Conservation (phyloP, 1,139 yeast species). For the Kodamaea sp. region DNA sequence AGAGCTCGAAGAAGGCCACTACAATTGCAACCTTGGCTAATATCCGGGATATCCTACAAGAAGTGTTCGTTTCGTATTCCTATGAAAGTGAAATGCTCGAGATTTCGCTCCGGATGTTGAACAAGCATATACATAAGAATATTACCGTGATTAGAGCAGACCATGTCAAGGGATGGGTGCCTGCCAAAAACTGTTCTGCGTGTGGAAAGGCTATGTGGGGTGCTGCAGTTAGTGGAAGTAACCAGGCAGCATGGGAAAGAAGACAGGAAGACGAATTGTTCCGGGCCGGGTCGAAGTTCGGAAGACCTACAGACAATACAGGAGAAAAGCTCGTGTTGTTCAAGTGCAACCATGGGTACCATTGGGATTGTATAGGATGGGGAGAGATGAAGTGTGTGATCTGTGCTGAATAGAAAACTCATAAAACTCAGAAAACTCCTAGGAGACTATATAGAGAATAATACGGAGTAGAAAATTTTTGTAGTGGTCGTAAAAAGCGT, state of each 20-base stretch:
- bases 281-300: slow-evolving; percentile 5
- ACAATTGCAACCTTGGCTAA: slow-evolving; percentile 52
- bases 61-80: slow-evolving; percentile 62
- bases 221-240: slow-evolving; percentile 43
- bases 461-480: no score
- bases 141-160: slow-evolving; percentile 40
- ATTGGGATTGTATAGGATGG: slow-evolving; percentile 52
- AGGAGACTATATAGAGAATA: no score
- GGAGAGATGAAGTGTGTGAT: slow-evolving; percentile 14
- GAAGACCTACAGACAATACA: slow-evolving; percentile 8
- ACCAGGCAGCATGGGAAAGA: slow-evolving; percentile 53
- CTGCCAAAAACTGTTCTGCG: slow-evolving; percentile 59
- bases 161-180: slow-evolving; percentile 61
- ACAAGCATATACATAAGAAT: slow-evolving; percentile 51
- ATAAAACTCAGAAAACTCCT: not conserved
- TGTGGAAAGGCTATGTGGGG: slow-evolving; percentile 75
- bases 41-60: slow-evolving; percentile 60
- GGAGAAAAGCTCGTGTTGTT: slow-evolving; percentile 29
- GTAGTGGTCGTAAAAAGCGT: no score
- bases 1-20: slow-evolving; percentile 11
- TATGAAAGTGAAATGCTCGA: slow-evolving; percentile 61
- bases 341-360: slow-evolving; percentile 65
- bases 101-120: slow-evolving; percentile 55
- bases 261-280: slow-evolving; percentile 19
- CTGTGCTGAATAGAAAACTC: slow-evolving; percentile 1